A percentile compares a stretch with the other conserved stretches of the same genome.
These are phyloP conservation scores for Pythium aphanidermatum DNA, from an alignment of 352 stramenopile species.

Conservation along the genomic window DNA sequence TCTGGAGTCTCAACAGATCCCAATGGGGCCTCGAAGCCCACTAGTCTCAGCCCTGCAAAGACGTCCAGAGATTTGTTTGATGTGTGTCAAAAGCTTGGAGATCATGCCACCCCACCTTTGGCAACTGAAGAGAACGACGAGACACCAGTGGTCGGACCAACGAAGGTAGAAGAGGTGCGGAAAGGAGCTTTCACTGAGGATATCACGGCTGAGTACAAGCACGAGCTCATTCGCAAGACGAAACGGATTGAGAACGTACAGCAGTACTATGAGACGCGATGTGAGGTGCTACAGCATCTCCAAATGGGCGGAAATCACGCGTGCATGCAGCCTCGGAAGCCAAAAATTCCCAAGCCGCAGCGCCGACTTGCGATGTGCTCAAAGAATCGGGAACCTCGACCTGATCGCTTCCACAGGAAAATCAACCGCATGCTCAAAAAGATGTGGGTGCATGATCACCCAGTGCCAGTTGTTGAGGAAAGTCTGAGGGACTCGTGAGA, in stretches of 20 bases:
- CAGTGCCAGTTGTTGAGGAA: slow-evolving; percentile 65
- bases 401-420: slow-evolving; percentile 70
- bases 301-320: slow-evolving; percentile 16
- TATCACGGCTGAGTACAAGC: slow-evolving; percentile 42
- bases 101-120: too few relatives aligned
- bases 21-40: too few relatives aligned
- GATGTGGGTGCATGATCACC: slow-evolving; percentile 61
- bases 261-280: slow-evolving; percentile 49
- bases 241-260: slow-evolving; percentile 35
- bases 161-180: slow-evolving; percentile 29
- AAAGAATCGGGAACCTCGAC: slow-evolving; percentile 43
- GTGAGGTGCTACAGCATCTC: slow-evolving; percentile 33
- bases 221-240: slow-evolving; percentile 48
- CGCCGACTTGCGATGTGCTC: slow-evolving; percentile 26
- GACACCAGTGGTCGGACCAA: background rate
- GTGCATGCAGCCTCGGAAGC: slow-evolving; percentile 35
- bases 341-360: slow-evolving; percentile 57
- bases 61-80: slow-evolving; percentile 6
- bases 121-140: background rate
- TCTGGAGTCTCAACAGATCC: too few relatives aligned
- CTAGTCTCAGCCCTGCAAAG: too few relatives aligned
- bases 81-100: slow-evolving; percentile 1
- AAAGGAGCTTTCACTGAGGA: slow-evolving; percentile 48
- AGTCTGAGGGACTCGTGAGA: slow-evolving; percentile 58
- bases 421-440: slow-evolving; percentile 77